Conservation (phyloP, 371 early-diverging fungal species). For the Rhizopus sp. region DNA sequence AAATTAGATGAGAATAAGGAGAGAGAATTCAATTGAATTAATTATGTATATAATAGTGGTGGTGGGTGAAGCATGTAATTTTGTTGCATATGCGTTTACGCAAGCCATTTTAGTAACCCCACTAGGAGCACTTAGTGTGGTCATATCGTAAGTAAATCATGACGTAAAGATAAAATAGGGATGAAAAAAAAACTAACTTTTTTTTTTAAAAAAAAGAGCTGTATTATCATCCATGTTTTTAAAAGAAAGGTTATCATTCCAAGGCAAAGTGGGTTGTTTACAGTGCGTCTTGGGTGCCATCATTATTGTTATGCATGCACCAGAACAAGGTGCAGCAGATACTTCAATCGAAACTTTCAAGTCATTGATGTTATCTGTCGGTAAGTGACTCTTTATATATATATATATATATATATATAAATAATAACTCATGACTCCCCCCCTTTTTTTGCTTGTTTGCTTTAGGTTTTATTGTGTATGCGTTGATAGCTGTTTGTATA, state of each 20-base stretch:
- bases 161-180: constrained; percentile 5
- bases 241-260: constrained; percentile 78
- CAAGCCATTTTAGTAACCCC: constrained; percentile 96
- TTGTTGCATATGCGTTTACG: constrained; percentile 95
- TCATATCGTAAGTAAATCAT: constrained; percentile 16
- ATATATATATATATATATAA: no score
- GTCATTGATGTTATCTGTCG: constrained; percentile 70
- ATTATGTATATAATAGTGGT: constrained; percentile 47
- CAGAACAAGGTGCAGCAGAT: constrained; percentile 78
- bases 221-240: constrained; percentile 88
- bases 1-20: constrained; percentile 16
- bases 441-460: neutral
- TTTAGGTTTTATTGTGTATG: constrained; percentile 81
- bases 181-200: neutral
- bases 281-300: constrained; percentile 91
- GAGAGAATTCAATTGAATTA: neutral
- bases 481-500: constrained; percentile 57
- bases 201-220: constrained; percentile 63
- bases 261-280: constrained; percentile 90
- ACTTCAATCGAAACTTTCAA: constrained; percentile 83
- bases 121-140: constrained; percentile 89
- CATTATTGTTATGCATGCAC: constrained; percentile 90
- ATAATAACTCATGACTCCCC: neutral
- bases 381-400: constrained; percentile 39
- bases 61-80: constrained; percentile 90